These are phyloP conservation scores for Isochrysis galbana DNA, from an alignment of 78 protist species.

Conservation along the genomic window DNA sequence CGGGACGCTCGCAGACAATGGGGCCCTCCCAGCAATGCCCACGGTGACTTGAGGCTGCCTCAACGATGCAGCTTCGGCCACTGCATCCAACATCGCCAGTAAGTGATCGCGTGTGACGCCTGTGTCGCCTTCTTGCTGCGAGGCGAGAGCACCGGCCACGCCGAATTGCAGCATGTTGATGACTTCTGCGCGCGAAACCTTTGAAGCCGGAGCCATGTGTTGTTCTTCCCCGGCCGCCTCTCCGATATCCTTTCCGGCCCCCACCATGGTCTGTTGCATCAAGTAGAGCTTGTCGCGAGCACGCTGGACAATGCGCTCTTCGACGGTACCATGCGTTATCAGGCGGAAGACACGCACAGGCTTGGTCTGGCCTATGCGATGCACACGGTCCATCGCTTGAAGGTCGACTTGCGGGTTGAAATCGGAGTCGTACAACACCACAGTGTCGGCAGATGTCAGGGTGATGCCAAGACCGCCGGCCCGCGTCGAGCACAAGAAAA, in stretches of 20 bases:
- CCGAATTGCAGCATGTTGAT: background rate
- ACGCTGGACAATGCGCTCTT: constrained; percentile 69
- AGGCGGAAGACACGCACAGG: constrained; percentile 77
- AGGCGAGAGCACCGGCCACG: background rate
- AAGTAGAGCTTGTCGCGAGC: constrained; percentile 82
- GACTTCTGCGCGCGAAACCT: background rate
- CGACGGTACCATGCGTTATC: constrained; percentile 83
- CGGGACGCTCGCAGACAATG: background rate
- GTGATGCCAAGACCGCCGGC: constrained; percentile 82
- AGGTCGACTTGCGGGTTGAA: constrained; percentile 69
- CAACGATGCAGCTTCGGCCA: background rate
- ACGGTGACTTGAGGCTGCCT: background rate
- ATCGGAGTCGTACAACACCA: constrained; percentile 70
- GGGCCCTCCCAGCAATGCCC: background rate
- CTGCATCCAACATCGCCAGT: background rate
- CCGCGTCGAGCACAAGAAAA: constrained; percentile 66
- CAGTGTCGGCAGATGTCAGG: constrained; percentile 68
- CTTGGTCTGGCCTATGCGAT: constrained; percentile 66
- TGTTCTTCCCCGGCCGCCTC: background rate
- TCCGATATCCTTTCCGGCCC: background rate
- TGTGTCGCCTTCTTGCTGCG: background rate
- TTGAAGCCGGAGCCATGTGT: background rate
- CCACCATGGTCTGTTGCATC: background rate
- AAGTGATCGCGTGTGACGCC: background rate
- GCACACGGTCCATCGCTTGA: constrained; percentile 47